Percentiles rank a stretch among this genome's conserved stretches.
Evolutionary conservation across 352 stramenopile genomes (phyloP).

Genomic region (Globisporangium alternatum): DNA sequence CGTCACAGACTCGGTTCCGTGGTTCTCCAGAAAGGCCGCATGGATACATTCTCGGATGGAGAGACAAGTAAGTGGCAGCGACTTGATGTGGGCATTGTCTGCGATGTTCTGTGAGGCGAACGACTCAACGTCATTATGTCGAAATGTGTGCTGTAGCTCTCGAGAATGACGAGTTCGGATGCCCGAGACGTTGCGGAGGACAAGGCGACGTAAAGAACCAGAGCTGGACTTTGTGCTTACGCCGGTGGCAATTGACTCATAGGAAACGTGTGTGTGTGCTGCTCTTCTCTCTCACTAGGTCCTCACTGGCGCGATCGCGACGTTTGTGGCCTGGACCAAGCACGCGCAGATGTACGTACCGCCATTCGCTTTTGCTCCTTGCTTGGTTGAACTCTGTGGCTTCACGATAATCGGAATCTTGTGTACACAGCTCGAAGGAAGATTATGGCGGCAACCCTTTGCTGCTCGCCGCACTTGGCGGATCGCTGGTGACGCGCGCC

Average conservation of each 20-base stretch:
- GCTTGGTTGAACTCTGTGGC: not conserved
- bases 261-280: not conserved
- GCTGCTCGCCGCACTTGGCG: slow-evolving; percentile 72
- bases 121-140: not conserved
- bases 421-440: slow-evolving; percentile 11
- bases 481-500: slow-evolving; percentile 74
- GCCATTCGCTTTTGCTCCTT: not conserved
- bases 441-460: slow-evolving; percentile 46
- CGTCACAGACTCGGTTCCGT: slow-evolving; percentile 68
- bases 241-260: not conserved
- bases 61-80: slow-evolving; percentile 32
- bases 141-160: slow-evolving; percentile 18
- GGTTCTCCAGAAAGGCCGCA: slow-evolving; percentile 80
- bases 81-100: not conserved
- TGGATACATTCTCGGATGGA: slow-evolving; percentile 84
- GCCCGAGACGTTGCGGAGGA: slow-evolving; percentile 86
- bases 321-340: slow-evolving; percentile 75
- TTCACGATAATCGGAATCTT: not conserved
- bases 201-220: slow-evolving; percentile 81
- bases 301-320: slow-evolving; percentile 75
- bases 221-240: not conserved
- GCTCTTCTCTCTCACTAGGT: slow-evolving; percentile 32
- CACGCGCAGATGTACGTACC: slow-evolving; percentile 36
- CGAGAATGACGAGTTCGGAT: slow-evolving; percentile 61
- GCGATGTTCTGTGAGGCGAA: not conserved